Conservation (phyloP, 352 stramenopile species). For the Globisporangium spinosum region DNA sequence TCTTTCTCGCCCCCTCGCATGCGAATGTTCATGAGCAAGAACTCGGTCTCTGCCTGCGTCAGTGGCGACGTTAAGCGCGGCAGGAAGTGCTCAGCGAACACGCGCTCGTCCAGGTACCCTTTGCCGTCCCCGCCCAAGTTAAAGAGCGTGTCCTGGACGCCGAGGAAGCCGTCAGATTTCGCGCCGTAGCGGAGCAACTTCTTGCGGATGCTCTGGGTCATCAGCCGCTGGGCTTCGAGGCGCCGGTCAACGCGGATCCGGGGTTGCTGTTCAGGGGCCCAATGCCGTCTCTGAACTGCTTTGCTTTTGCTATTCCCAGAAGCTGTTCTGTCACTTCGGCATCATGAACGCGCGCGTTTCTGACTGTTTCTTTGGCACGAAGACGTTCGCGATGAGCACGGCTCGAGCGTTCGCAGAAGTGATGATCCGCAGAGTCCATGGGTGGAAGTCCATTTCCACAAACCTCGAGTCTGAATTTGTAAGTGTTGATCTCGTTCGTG, state of each 20-base stretch:
- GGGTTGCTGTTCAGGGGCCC: background rate
- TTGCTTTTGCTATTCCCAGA: too few relatives aligned
- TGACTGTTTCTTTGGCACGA: too few relatives aligned
- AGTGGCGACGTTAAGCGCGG: slow-evolving; percentile 36
- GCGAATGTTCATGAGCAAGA: slow-evolving; percentile 42
- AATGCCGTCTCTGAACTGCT: background rate
- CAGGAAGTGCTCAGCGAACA: slow-evolving; percentile 43
- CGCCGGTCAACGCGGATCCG: slow-evolving; percentile 45
- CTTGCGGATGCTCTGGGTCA: slow-evolving; percentile 43
- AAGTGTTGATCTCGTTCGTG: too few relatives aligned
- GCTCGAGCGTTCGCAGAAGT: too few relatives aligned
- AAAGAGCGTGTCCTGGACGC: slow-evolving; percentile 39
- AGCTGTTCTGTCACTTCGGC: too few relatives aligned
- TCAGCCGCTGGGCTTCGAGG: slow-evolving; percentile 43
- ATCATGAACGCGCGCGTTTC: too few relatives aligned
- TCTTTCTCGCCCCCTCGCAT: slow-evolving; percentile 4
- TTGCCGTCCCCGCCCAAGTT: slow-evolving; percentile 33
- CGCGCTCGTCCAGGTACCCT: slow-evolving; percentile 32
- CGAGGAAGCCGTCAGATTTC: slow-evolving; percentile 33
- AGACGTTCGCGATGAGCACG: too few relatives aligned
- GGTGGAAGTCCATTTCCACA: background rate
- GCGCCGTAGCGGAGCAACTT: slow-evolving; percentile 43
- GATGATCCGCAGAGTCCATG: background rate
- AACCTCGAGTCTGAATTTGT: background rate
- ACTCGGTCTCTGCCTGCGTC: slow-evolving; percentile 42